phyloP scores from a whole-genome alignment of 495 filamentous ascomycete species.

The Oidiodendron maius region DNA sequence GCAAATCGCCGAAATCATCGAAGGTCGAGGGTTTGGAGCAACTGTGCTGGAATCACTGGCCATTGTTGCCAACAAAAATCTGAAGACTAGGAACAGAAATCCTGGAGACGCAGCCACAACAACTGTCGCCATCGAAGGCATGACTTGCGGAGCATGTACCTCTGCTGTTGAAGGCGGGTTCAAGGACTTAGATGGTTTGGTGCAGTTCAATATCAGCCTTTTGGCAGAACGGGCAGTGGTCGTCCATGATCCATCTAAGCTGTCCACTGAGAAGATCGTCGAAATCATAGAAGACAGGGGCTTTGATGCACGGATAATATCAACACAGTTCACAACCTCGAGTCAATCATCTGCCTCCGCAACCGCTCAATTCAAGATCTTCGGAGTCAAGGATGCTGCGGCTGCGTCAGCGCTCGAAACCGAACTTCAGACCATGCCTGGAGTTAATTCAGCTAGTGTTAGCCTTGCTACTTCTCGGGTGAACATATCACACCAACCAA shows the following conservation, averaged over 20 bases:
- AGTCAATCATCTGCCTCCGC: slow-evolving; percentile 42
- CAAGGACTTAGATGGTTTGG: slow-evolving; percentile 63
- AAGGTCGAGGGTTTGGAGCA: slow-evolving; percentile 89
- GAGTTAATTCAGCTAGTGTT: slow-evolving; percentile 68
- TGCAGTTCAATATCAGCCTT: slow-evolving; percentile 90
- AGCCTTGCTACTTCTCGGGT: slow-evolving; percentile 62
- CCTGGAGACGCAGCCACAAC: slow-evolving; percentile 51
- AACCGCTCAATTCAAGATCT: slow-evolving; percentile 72
- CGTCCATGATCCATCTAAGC: slow-evolving; percentile 65
- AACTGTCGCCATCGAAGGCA: slow-evolving; percentile 86
- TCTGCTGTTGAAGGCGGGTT: slow-evolving; percentile 83
- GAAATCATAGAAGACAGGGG: slow-evolving; percentile 88
- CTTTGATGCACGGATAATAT: slow-evolving; percentile 82
- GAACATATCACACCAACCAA: slow-evolving; percentile 62
- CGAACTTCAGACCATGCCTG: slow-evolving; percentile 55
- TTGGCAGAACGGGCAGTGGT: slow-evolving; percentile 89
- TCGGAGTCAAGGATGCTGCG: slow-evolving; percentile 65
- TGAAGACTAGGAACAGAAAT: slow-evolving; percentile 23
- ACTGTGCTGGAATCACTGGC: slow-evolving; percentile 55
- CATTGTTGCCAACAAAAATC: slow-evolving; percentile 27
- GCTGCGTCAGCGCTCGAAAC: slow-evolving; percentile 69
- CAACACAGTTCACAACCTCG: slow-evolving; percentile 40
- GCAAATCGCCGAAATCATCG: slow-evolving; percentile 72
- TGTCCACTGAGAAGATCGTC: slow-evolving; percentile 68
- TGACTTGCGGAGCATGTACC: slow-evolving; percentile 96